A percentile compares a stretch with the other conserved stretches of the same genome.
Conservation (phyloP, 768 basidiomycete genomes). For the Naganishia vishniacii region DNA sequence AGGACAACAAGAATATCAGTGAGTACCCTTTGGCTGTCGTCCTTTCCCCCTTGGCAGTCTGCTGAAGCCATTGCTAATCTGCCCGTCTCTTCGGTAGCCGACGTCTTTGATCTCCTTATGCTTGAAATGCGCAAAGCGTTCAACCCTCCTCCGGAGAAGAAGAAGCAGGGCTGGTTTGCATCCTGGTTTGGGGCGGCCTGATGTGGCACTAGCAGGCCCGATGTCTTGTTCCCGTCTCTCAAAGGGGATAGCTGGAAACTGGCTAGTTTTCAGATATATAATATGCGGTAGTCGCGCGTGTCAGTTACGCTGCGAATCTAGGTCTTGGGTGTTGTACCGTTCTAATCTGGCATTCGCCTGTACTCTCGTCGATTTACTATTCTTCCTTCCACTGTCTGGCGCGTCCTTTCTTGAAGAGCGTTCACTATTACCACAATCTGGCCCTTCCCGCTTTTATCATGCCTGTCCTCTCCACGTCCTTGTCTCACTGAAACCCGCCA, state of each 20-base stretch:
- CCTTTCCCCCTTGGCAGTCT: neutral
- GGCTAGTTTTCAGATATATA: neutral
- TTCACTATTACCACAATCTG: too few species aligned
- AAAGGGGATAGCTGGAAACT: neutral
- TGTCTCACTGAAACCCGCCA: neutral
- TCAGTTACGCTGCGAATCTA: too few species aligned
- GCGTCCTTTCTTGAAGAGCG: too few species aligned
- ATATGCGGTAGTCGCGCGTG: neutral
- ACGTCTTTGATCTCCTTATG: constrained; percentile 46
- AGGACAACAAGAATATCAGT: constrained; percentile 81
- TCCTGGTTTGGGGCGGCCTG: constrained; percentile 16
- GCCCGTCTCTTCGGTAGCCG: constrained; percentile 31
- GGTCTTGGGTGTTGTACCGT: neutral
- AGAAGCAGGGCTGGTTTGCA: constrained; percentile 28
- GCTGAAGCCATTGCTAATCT: neutral
- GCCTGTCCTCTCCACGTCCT: neutral
- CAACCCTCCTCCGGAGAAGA: constrained; percentile 48
- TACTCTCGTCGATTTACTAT: neutral
- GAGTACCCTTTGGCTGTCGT: constrained; percentile 76
- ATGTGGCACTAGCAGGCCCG: too few species aligned
- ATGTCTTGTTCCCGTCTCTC: neutral
- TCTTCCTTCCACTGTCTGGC: too few species aligned
- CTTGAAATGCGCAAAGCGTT: constrained; percentile 46
- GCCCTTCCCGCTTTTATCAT: neutral
- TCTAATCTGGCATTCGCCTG: neutral